Evolutionary conservation across 108 stramenopile genomes (phyloP).

Genomic region (Schizochytrium sp.): DNA sequence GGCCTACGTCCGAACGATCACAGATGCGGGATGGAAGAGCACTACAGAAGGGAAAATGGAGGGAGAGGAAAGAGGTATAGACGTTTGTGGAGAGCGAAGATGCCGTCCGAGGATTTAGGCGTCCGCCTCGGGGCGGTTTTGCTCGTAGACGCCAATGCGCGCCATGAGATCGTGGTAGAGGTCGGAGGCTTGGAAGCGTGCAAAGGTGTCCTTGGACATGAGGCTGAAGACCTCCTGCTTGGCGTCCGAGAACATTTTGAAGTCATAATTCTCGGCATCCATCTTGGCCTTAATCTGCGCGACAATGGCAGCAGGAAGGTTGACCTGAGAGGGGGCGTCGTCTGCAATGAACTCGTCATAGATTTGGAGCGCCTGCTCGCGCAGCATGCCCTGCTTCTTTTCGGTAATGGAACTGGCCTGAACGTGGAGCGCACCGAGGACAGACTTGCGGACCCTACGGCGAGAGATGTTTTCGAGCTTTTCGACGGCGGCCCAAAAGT

Average conservation of each 20-base stretch:
- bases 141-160: conserved; percentile 14
- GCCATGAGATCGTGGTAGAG: neutral
- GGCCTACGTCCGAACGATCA: too few species aligned
- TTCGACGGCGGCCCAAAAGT: neutral
- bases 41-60: too few species aligned
- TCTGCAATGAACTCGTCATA: neutral
- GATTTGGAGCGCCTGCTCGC: neutral
- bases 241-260: neutral
- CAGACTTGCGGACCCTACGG: conserved; percentile 1
- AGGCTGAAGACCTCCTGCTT: neutral
- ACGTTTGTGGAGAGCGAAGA: neutral
- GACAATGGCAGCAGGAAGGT: neutral
- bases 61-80: neutral
- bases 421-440: neutral
- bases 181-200: neutral
- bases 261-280: neutral
- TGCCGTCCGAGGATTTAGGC: too few species aligned
- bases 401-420: neutral
- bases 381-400: neutral
- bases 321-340: neutral
- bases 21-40: too few species aligned
- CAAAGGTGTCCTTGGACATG: neutral
- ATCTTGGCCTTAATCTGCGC: neutral
- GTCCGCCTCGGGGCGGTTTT: neutral
- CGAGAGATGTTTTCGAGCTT: neutral